Evolutionary conservation across 345 rosid species (phyloP), one percentile per base, ranked within the genome.

Genomic region (Anastatica hierochuntica): DNA sequence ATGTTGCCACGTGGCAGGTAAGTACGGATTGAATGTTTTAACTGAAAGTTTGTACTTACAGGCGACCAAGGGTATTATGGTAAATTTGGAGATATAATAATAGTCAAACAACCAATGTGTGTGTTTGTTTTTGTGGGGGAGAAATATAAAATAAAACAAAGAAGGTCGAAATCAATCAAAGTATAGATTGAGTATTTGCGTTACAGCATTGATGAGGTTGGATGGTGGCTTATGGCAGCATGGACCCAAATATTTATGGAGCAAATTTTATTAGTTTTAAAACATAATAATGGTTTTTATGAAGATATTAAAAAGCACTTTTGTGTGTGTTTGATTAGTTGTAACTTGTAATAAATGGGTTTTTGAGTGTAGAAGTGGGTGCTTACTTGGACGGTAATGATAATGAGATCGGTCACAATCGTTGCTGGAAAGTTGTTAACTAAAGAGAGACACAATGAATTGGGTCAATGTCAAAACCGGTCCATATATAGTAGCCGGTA

Each of bases 141-240:
- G n/a, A n/a, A 7, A 14, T 5, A 21, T 5, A 21, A 21, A 21
- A 21, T 21, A 14, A 33, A 51, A 50, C 57, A 45, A 36, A 50
- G n/a, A 39, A 58, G 35, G 3, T 31, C 3, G 20, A 56, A 30
- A 38, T 53, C 30, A 43, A 43, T 27, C 40, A 12, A 10, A 33
- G 9, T 20, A 15, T n/a, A 9, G 17, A 2, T n/a, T 33, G 46
- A 10, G 71, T 46, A n/a, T 50, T 67, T 21, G 71, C 61, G 56
- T 59, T 66, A 53, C 66, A 66, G 71, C 71, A 36, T 13, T 52
- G 44, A 39, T 37, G 37, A 59, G 50, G 61, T 59, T 67, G 71
- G 71, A n/a, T n/a, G n/a, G n/a, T n/a, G n/a, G n/a, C n/a, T n/a
- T n/a, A n/a, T n/a, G n/a, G n/a, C n/a, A n/a, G n/a, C n/a, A n/a